Evolutionary conservation across 768 basidiomycete species (phyloP).

Genomic region (Russula vinacea): DNA sequence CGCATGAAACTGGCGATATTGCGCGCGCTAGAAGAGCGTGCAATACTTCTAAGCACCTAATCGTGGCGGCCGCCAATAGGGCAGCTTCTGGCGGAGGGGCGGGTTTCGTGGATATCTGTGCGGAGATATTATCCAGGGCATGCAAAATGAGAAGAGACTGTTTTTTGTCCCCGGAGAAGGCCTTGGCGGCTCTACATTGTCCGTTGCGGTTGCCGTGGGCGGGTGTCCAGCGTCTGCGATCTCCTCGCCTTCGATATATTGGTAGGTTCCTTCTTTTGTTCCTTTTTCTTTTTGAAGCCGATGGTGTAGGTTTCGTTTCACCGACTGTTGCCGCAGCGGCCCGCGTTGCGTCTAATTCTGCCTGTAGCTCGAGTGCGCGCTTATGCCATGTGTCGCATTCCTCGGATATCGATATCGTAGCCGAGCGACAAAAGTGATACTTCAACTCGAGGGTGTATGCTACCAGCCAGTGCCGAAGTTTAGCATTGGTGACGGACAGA

Average conservation of each 20-base stretch:
- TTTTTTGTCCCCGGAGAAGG: background rate
- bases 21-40: slow-evolving; percentile 10
- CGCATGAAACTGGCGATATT: background rate
- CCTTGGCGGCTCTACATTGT: background rate
- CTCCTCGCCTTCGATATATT: background rate
- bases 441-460: slow-evolving; percentile 18
- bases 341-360: slow-evolving; percentile 3
- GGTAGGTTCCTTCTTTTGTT: background rate
- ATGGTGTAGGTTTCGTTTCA: background rate
- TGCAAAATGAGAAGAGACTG: slow-evolving; percentile 23
- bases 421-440: slow-evolving; percentile 9
- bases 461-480: background rate
- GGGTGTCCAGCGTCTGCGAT: background rate
- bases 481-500: background rate
- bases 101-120: background rate
- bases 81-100: background rate
- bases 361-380: slow-evolving; percentile 20
- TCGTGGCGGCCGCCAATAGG: background rate
- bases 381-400: slow-evolving; percentile 20
- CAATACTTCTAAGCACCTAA: slow-evolving; percentile 13
- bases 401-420: background rate
- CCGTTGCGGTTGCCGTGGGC: background rate
- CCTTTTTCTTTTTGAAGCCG: background rate
- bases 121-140: slow-evolving; percentile 5
- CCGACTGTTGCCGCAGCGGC: slow-evolving; percentile 8